Base-by-base conservation (phyloP, 306 rosid genomes). In the Trichosanthes cucumerina region DNA sequence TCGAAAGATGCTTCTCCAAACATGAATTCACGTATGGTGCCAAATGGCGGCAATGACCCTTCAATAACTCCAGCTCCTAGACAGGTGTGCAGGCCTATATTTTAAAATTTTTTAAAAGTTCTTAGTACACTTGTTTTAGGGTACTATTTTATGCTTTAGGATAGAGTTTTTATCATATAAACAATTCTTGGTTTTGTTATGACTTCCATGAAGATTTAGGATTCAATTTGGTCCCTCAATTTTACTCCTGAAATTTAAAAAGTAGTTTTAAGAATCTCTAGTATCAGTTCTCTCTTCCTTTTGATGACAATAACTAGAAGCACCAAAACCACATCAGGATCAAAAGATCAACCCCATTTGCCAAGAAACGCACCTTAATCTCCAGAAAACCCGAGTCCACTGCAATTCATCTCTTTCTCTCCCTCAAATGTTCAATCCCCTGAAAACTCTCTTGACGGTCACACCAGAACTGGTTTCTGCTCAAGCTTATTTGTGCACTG, bases 271-370 rank as follows among this genome's bases (percentile, higher is more conserved):
- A 11, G 10, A 57, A 23, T 21, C 15, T 57, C 63, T 57, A 12
- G 63, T 57, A 1, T 57, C 63, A 9, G 31, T 57, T 57, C 13
- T 57, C 4, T 24, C 2, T 56, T 53, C 23, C 58, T 53, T 19
- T 53, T 59, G 26, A 36, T 58, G 12, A 58, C 65, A 23, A 23
- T 9, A 65, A 89, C 39, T 14, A 89, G 57, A 74, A 90, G 89
- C 70, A 88, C 89, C 24, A 76, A n/a, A 16, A 90, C 90, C 15
- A 90, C 90, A 15, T 2, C 1, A 90, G 93, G 75, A 90, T 93
- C 26, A 92, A 83, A 36, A 88, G 43, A 75, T 89, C 83, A 59
- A 90, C 90, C 0, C 92, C 96, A 1, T 74, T 59, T 6, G 82
- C 81, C 9, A 90, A 81, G 9, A 70, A 79, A 0, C 23, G 12